phyloP scores from a whole-genome alignment of 805 yeast species.

The Nakazawaea anatomiae region DNA sequence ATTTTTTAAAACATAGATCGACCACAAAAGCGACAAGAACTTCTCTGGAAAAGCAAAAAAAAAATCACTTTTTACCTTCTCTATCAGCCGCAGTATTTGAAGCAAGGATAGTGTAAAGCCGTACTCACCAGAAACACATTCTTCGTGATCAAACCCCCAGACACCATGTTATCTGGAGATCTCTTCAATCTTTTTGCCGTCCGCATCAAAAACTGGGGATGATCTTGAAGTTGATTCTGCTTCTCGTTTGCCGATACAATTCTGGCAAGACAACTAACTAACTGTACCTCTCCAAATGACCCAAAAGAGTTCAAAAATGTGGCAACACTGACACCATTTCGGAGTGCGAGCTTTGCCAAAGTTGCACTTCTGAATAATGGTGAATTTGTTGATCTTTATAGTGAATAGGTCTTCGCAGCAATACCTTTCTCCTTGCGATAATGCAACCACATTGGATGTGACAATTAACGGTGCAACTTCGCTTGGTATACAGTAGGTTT shows the following conservation, averaged over 20 bases:
- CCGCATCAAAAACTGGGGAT: no score
- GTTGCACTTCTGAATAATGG: constrained; percentile 22
- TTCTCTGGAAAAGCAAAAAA: no score
- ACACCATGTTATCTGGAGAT: no score
- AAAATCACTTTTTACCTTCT: no score
- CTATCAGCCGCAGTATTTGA: no score
- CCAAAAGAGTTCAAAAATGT: constrained; percentile 50
- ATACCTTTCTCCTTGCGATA: constrained; percentile 55
- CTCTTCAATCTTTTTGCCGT: no score
- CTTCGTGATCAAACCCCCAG: no score
- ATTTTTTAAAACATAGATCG: no score
- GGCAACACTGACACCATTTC: constrained; percentile 39
- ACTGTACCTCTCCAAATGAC: constrained; percentile 45
- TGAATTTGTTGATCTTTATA: constrained; percentile 60
- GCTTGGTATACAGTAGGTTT: constrained; percentile 72
- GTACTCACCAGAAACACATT: background rate
- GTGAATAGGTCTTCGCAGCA: constrained; percentile 69
- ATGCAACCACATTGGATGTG: constrained; percentile 8
- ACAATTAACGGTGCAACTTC: constrained; percentile 60
- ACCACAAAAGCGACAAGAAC: no score
- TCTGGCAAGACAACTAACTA: constrained; percentile 11
- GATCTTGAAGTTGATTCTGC: no score
- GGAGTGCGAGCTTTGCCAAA: constrained; percentile 33
- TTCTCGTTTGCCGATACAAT: no score
- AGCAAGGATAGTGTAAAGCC: background rate